Evolutionary conservation across 192 early-diverging fungal genomes (phyloP).

Genomic region (Phycomyces nitens): DNA sequence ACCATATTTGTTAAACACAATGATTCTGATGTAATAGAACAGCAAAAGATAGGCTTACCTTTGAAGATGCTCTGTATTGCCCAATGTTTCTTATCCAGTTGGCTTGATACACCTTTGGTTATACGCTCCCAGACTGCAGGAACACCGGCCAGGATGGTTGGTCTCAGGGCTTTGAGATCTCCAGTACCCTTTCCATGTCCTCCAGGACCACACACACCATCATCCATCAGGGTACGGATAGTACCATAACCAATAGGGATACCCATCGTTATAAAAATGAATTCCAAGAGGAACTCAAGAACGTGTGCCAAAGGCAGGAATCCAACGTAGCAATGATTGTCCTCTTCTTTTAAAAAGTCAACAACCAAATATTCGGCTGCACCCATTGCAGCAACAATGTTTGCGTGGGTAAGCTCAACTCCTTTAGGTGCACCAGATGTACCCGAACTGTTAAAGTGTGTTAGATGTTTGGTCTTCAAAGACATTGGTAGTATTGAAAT

Average conservation of each 20-base stretch:
- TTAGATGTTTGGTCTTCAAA: conserved; percentile 17
- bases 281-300: conserved; percentile 83
- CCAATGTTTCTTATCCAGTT: conserved; percentile 40
- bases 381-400: conserved; percentile 60
- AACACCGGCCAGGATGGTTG: conserved; percentile 80
- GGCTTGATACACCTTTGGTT: conserved; percentile 72
- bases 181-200: conserved; percentile 52
- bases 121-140: conserved; percentile 87
- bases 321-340: conserved; percentile 42
- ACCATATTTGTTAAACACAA: background rate
- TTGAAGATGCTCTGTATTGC: conserved; percentile 45
- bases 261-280: conserved; percentile 59
- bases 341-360: conserved; percentile 22
- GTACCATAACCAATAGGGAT: conserved; percentile 55
- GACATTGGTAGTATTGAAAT: conserved; percentile 10
- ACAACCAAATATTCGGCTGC: conserved; percentile 29
- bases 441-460: conserved; percentile 66
- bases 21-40: background rate
- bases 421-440: conserved; percentile 76
- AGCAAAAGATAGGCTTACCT: conserved; percentile 27
- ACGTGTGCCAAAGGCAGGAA: conserved; percentile 72
- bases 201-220: conserved; percentile 45
- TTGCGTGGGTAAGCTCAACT: conserved; percentile 63
- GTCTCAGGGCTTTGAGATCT: conserved; percentile 65
- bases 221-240: conserved; percentile 67